phyloP scores from a whole-genome alignment of 2,329 filamentous ascomycete species.

The Chrysoporthe austroafricana region DNA sequence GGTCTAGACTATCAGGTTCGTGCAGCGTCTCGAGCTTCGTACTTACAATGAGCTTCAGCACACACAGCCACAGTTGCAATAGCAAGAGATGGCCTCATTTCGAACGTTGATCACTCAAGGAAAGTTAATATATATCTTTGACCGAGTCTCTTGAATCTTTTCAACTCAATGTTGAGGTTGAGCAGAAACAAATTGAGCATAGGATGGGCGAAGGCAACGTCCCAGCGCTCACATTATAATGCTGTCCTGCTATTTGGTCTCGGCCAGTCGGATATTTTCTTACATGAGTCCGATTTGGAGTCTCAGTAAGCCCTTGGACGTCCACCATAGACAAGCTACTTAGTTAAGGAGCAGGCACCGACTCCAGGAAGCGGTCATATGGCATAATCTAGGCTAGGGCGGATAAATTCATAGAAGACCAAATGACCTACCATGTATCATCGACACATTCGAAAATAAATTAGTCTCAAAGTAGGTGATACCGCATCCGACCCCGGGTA shows the following conservation, averaged over 20 bases:
- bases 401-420: background rate
- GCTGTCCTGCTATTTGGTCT: background rate
- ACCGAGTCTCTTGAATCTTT: background rate
- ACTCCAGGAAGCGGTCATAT: background rate
- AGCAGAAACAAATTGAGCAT: background rate
- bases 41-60: constrained; percentile 10
- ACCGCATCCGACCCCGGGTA: background rate
- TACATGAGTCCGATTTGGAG: background rate
- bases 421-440: background rate
- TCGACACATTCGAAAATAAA: constrained; percentile 3
- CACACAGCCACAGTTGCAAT: constrained; percentile 11
- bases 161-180: background rate
- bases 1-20: too few relatives aligned
- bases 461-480: background rate
- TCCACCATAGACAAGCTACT: background rate
- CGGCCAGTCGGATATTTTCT: background rate
- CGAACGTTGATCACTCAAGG: background rate
- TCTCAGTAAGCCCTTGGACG: background rate
- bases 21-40: background rate
- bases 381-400: background rate
- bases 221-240: background rate
- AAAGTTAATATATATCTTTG: background rate
- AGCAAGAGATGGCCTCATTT: constrained; percentile 14
- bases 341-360: background rate
- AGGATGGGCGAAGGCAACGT: background rate